Evolutionary conservation across 2,329 filamentous ascomycete species (phyloP), one percentile per base, ranked within the genome.

Genomic region (Trichothecium sympodiale): DNA sequence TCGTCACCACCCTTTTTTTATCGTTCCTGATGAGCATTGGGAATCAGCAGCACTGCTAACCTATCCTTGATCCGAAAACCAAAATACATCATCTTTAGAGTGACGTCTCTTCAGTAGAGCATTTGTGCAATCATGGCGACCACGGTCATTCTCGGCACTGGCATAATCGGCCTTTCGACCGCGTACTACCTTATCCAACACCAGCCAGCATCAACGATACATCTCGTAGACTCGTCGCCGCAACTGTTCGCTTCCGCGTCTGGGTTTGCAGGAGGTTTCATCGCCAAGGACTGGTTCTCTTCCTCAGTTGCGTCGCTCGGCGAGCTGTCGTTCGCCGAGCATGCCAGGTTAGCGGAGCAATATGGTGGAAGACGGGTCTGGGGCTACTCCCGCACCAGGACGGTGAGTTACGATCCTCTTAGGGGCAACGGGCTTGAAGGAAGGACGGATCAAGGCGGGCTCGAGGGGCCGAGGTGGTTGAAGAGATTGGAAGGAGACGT

Each of bases 281-380:
- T 88, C 8, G 82, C 82, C 0, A 66, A 64, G 25, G 79, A 88
- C 53, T 88, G 82, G 81, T 84, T 83, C 47, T 63, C 65, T 0
- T 61, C 72, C 1, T 61, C 67, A 2, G 59, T 74, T 5, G 63
- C 71, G 1, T 60, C 66, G 1, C 64, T 88, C 1, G 83, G 75
- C 7, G 67, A 65, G 1, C 62, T 88, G 10, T 83, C 78, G 29
- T 89, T 83, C 49, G 66, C 68, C 4, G 66, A 86, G 35, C 83
- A 89, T 55, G 64, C 64, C 42, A 58, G 69, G 30, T 67, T 88
- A 10, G 80, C 83, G 0, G 65, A 69, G 20, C 51, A 69, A 34
- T 52, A 82, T 41, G 60, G 65, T 38, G 83, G 82, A 1, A 52
- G 56, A 2, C 54, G 65, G 43, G 69, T 60, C 37, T 73, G 68